These are phyloP conservation scores for Saitozyma sp. DNA, from an alignment of 768 basidiomycete genomes.

Conservation along the genomic window DNA sequence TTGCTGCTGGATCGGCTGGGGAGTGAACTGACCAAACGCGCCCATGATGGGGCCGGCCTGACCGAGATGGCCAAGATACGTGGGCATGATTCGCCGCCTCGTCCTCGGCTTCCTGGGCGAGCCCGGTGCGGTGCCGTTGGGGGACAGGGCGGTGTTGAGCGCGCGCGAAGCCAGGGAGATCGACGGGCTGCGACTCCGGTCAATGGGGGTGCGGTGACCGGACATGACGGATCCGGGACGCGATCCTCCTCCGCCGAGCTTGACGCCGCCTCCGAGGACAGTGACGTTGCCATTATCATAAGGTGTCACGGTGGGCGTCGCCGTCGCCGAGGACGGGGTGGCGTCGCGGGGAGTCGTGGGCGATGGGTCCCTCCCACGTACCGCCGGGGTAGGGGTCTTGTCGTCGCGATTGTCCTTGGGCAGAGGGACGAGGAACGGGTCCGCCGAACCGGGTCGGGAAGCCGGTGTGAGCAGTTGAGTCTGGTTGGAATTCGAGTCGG, in stretches of 20 bases:
- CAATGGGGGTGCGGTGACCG: conserved; percentile 16
- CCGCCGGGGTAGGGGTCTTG: conserved; percentile 9
- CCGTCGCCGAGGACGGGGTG: conserved; percentile 17
- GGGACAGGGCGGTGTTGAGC: conserved; percentile 28
- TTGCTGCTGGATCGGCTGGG: conserved; percentile 2
- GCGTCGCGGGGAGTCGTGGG: conserved; percentile 1
- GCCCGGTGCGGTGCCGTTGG: conserved; percentile 12
- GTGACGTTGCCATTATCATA: conserved; percentile 54
- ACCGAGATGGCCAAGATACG: conserved; percentile 40
- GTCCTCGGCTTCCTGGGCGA: conserved; percentile 32
- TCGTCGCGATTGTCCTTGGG: conserved; percentile 4
- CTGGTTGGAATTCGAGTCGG: conserved; percentile 33
- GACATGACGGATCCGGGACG: conserved; percentile 30
- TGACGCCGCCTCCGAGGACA: conserved; percentile 53
- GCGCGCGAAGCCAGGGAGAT: conserved; percentile 42
- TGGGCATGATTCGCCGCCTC: conserved; percentile 46
- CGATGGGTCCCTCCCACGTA: conserved; percentile 17
- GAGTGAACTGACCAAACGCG: conserved; percentile 28
- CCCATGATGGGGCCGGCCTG: conserved; percentile 41
- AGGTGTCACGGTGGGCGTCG: conserved; percentile 46
- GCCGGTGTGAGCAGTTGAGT: conserved; percentile 41
- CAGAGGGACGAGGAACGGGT: conserved; percentile 26
- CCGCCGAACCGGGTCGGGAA: conserved; percentile 37
- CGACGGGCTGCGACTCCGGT: conserved; percentile 41
- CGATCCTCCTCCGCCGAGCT: conserved; percentile 49